These are phyloP conservation scores for Trichosporon sp. DNA, from an alignment of 1,284 basidiomycete species.

Conservation along the genomic window DNA sequence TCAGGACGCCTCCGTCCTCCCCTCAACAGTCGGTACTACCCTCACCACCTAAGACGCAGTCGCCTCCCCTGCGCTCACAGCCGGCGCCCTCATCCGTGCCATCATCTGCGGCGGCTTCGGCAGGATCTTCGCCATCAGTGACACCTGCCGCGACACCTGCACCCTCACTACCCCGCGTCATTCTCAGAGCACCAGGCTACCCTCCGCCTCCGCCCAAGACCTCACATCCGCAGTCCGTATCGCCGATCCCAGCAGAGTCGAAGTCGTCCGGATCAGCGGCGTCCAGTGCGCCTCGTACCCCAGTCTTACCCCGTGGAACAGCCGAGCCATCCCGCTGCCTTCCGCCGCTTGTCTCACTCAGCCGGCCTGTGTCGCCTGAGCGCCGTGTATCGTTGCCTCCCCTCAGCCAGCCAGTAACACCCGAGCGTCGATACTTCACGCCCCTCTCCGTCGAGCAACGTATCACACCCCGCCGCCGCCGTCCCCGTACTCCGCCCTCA, in stretches of 20 bases:
- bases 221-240: background rate
- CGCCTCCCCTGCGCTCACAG: too few relatives aligned
- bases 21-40: background rate
- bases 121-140: background rate
- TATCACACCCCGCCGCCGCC: too few relatives aligned
- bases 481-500: too few relatives aligned
- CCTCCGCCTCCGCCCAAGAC: too few relatives aligned
- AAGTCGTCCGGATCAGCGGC: background rate
- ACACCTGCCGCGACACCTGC: background rate
- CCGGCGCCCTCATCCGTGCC: background rate
- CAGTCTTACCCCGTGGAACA: background rate
- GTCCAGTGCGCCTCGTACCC: background rate
- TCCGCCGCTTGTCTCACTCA: background rate
- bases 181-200: background rate
- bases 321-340: background rate
- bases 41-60: background rate
- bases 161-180: background rate
- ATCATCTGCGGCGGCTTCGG: background rate
- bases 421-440: background rate
- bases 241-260: background rate
- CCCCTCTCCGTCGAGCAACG: background rate
- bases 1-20: background rate
- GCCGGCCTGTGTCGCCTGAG: background rate
- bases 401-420: background rate
- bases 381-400: background rate